Percentiles rank a stretch among this genome's conserved stretches.
Evolutionary conservation across 2,329 filamentous ascomycete genomes (phyloP).

Genomic region (Aspergillus sclerotialis): DNA sequence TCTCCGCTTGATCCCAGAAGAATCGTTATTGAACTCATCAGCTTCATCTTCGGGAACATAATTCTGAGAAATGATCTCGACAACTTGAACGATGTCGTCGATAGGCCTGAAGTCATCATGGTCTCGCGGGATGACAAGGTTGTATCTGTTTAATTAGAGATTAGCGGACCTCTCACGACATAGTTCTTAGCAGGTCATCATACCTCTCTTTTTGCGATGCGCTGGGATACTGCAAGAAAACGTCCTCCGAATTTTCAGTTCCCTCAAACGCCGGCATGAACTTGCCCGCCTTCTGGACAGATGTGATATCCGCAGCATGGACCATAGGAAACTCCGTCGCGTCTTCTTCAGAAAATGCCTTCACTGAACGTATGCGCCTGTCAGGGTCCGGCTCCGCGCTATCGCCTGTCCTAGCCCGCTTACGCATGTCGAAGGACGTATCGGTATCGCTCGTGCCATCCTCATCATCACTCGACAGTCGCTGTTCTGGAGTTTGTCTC

Average conservation of each 20-base stretch:
- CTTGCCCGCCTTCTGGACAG: constrained; percentile 36
- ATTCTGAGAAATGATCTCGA: constrained; percentile 63
- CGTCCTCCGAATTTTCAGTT: constrained; percentile 37
- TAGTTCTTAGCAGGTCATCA: background rate
- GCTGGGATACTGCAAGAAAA: constrained; percentile 81
- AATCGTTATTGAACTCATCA: constrained; percentile 62
- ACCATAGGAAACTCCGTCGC: constrained; percentile 36
- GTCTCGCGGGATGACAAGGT: constrained; percentile 71
- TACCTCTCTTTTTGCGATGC: constrained; percentile 61
- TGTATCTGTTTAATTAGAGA: too few relatives aligned
- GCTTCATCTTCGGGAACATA: constrained; percentile 69
- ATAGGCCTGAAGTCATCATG: constrained; percentile 63
- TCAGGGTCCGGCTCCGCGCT: constrained; percentile 39
- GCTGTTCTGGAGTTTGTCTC: constrained; percentile 30
- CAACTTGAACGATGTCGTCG: constrained; percentile 63
- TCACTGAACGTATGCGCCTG: constrained; percentile 37
- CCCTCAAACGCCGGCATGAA: constrained; percentile 48
- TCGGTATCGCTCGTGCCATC: constrained; percentile 37
- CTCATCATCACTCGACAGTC: constrained; percentile 35
- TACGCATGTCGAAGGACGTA: constrained; percentile 35
- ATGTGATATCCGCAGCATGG: constrained; percentile 44
- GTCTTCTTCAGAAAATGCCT: constrained; percentile 38
- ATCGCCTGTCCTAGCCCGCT: constrained; percentile 34
- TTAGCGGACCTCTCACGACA: too few relatives aligned
- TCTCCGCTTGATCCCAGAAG: constrained; percentile 66